Evolutionary conservation across 2,329 filamentous ascomycete species (phyloP), one percentile per base, ranked within the genome.

Genomic region (Coleophoma eucalyptorum): DNA sequence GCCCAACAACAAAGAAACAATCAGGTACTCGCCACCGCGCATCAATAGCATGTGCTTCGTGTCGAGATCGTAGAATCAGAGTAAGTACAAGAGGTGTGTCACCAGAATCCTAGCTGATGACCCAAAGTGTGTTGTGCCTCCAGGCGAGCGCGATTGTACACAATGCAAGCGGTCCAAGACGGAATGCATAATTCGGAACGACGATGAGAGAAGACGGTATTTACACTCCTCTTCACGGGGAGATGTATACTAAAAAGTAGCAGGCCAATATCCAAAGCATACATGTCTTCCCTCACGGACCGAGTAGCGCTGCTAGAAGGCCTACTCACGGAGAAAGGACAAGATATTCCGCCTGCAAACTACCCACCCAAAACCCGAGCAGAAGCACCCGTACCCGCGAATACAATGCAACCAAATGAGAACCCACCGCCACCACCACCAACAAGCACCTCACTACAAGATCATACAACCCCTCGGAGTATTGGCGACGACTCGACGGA

Each of bases 201-300:
- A 81, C 53, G 78, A 81, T 61, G 78, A 81, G 60, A 67, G 78
- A 40, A 66, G 78, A 63, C 69, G 77, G 78, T 79, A 60, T 38
- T 71, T 65, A 15, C 18, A n/a, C 15, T 21, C 19, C 15, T 35
- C n/a, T 11, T 3, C 26, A 11, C 3, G 18, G 5, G 12, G 15
- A 19, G 52, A 49, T 43, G 19, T 13, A 20, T 20, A 48, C 59
- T 55, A 11, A 53, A 35, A n/a, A 15, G 11, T 49, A 33, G 31
- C 42, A 80, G 78, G 35, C 78, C 78, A 7, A 79, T 81, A 33
- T 81, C 77, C 18, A 76, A 79, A 61, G 78, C 78, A 48, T 81
- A 81, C 62, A 79, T 80, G 72, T 76, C 74, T 38, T 80, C 77
- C 1, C 66, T 81, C 11, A 77, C 77, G n/a, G 75, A 77, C 20